These are phyloP conservation scores for Salix udensis DNA, from an alignment of 345 rosid genomes.

Conservation along the genomic window DNA sequence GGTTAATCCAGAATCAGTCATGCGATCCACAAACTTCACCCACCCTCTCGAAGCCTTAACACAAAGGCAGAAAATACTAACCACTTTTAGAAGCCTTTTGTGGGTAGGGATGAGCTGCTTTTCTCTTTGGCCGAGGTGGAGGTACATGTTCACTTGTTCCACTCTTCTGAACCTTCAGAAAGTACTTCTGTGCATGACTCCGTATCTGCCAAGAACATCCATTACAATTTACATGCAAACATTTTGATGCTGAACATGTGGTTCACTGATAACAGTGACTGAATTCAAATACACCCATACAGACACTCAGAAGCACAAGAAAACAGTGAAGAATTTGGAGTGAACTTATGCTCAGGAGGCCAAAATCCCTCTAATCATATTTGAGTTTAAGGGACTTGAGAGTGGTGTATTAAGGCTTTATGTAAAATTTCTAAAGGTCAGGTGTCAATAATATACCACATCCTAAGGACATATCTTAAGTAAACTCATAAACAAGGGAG, in stretches of 20 bases:
- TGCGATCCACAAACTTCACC: not conserved
- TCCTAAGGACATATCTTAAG: not conserved
- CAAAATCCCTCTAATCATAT: not conserved
- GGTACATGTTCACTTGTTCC: constrained; percentile 85
- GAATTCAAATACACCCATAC: not conserved
- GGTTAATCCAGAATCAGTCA: constrained; percentile 20
- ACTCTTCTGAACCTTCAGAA: constrained; percentile 83
- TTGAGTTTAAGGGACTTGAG: not conserved
- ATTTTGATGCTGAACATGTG: not conserved
- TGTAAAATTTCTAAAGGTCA: too few relatives aligned
- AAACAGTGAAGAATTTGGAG: not conserved
- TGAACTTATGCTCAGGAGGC: not conserved
- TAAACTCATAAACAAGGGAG: not conserved
- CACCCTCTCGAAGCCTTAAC: not conserved
- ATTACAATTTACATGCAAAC: constrained; percentile 8
- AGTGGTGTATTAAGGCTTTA: not conserved
- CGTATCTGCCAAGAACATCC: constrained; percentile 60
- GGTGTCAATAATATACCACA: not conserved
- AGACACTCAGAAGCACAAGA: not conserved
- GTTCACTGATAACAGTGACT: not conserved
- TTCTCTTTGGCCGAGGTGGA: constrained; percentile 95
- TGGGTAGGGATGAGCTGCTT: constrained; percentile 90
- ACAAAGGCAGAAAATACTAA: constrained; percentile 6
- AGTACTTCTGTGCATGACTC: constrained; percentile 95
- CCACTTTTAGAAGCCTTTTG: constrained; percentile 84